A percentile compares a stretch with the other conserved stretches of the same genome.
phyloP scores from a whole-genome alignment of 768 basidiomycete species.

The Lactifluus volemus region DNA sequence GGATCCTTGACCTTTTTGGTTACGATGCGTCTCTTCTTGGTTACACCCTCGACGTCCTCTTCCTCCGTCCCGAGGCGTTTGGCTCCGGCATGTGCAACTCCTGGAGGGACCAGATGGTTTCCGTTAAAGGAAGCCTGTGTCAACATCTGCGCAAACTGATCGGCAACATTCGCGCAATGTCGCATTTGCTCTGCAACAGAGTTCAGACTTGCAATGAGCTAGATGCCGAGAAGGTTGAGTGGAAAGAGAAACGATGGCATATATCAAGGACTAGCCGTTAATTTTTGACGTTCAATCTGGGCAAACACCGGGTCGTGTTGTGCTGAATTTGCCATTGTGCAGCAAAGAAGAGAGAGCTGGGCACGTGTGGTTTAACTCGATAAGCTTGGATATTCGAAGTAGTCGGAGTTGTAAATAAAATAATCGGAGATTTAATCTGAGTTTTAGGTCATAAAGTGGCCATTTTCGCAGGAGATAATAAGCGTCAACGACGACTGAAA shows the following conservation, averaged over 20 bases:
- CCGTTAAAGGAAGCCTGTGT: constrained; percentile 29
- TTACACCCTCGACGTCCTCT: constrained; percentile 23
- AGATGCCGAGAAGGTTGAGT: constrained; percentile 12
- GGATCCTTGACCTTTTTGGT: constrained; percentile 76
- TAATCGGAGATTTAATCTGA: constrained; percentile 17
- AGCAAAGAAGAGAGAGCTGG: neutral
- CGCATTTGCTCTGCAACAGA: constrained; percentile 57
- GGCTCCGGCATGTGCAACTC: constrained; percentile 14
- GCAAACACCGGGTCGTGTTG: constrained; percentile 19
- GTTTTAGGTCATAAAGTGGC: constrained; percentile 3
- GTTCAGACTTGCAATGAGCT: constrained; percentile 50
- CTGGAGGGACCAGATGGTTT: neutral
- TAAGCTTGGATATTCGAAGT: no score
- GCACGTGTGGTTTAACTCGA: neutral
- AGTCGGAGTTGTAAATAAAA: constrained; percentile 5
- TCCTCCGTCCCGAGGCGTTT: constrained; percentile 42
- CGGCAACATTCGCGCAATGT: constrained; percentile 50
- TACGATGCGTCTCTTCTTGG: constrained; percentile 42
- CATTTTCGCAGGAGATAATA: constrained; percentile 4
- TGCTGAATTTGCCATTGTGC: constrained; percentile 18
- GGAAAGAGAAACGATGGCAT: neutral
- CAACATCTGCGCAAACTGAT: constrained; percentile 47
- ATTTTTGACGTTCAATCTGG: constrained; percentile 25
- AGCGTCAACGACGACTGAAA: constrained; percentile 15
- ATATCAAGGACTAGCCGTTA: constrained; percentile 21